A percentile compares a stretch with the other conserved stretches of the same genome.
Conservation (phyloP, 208 protist species). For the Trypanosoma mega region DNA sequence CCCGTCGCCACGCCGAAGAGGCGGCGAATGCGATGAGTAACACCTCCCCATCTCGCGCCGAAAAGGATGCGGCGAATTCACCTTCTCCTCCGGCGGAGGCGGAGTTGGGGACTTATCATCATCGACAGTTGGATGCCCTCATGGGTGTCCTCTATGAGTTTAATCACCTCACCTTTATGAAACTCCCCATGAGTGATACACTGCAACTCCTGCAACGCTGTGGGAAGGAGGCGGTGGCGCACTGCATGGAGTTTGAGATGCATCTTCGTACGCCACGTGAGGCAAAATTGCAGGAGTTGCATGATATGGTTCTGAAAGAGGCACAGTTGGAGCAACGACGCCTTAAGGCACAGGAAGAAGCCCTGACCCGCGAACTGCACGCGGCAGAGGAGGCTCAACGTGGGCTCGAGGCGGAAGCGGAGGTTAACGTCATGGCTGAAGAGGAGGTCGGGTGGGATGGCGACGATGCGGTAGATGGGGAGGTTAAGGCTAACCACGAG, state of each 20-base stretch:
- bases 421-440: background rate
- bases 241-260: constrained; percentile 76
- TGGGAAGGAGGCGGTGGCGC: constrained; percentile 68
- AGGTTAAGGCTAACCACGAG: too few relatives aligned
- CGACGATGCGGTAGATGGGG: too few relatives aligned
- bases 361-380: constrained; percentile 24
- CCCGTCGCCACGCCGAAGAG: constrained; percentile 3
- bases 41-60: too few relatives aligned
- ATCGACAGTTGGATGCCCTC: constrained; percentile 72
- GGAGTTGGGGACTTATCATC: constrained; percentile 56
- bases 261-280: constrained; percentile 51
- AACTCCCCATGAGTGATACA: constrained; percentile 80
- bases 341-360: constrained; percentile 17
- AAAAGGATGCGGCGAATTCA: background rate
- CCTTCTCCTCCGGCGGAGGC: too few relatives aligned
- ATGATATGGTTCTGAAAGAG: constrained; percentile 39
- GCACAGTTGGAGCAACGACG: constrained; percentile 33
- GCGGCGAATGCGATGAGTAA: too few relatives aligned
- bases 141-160: constrained; percentile 86
- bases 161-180: constrained; percentile 83
- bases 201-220: constrained; percentile 72
- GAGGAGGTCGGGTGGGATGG: too few relatives aligned
- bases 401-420: constrained; percentile 13
- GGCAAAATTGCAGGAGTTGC: constrained; percentile 42
- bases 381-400: constrained; percentile 35